These are phyloP conservation scores for Speleostelium caveatum DNA, from an alignment of 78 protist species.

Conservation along the genomic window DNA sequence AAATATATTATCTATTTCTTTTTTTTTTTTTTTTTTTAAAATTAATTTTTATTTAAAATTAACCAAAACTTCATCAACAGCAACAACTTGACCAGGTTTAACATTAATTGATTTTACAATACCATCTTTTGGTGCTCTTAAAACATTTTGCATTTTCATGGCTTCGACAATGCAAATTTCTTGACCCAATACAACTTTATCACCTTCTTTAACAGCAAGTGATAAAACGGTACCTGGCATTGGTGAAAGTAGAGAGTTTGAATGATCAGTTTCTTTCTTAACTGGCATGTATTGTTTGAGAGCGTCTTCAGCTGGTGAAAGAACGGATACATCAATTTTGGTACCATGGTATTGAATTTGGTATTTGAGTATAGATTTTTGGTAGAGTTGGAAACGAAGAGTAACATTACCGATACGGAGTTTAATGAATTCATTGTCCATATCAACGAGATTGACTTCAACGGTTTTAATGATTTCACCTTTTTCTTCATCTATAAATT, in stretches of 20 bases:
- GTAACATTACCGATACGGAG: slow-evolving; percentile 17
- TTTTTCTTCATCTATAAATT: slow-evolving; percentile 46
- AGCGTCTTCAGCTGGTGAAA: slow-evolving; percentile 32
- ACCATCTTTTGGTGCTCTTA: slow-evolving; percentile 90
- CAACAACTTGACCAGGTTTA: slow-evolving; percentile 61
- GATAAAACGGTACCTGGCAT: slow-evolving; percentile 92
- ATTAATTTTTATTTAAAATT: slow-evolving; percentile 51
- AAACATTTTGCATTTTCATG: slow-evolving; percentile 98
- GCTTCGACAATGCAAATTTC: slow-evolving; percentile 97
- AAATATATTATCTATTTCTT: background rate
- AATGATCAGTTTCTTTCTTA: slow-evolving; percentile 53
- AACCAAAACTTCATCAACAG: slow-evolving; percentile 69
- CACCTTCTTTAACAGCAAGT: slow-evolving; percentile 88
- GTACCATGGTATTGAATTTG: slow-evolving; percentile 82
- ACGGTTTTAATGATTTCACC: slow-evolving; percentile 1
- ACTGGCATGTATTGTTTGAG: slow-evolving; percentile 83
- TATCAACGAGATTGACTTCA: slow-evolving; percentile 20
- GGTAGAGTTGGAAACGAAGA: slow-evolving; percentile 63
- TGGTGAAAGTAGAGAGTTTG: slow-evolving; percentile 87
- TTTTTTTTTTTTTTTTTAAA: too few species aligned
- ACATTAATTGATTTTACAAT: slow-evolving; percentile 78
- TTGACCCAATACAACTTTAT: slow-evolving; percentile 86
- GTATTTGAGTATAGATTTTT: slow-evolving; percentile 5
- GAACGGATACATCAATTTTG: slow-evolving; percentile 49
- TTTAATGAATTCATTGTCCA: slow-evolving; percentile 24